phyloP scores from a whole-genome alignment of 495 filamentous ascomycete genomes.

The Tuber melanosporum region DNA sequence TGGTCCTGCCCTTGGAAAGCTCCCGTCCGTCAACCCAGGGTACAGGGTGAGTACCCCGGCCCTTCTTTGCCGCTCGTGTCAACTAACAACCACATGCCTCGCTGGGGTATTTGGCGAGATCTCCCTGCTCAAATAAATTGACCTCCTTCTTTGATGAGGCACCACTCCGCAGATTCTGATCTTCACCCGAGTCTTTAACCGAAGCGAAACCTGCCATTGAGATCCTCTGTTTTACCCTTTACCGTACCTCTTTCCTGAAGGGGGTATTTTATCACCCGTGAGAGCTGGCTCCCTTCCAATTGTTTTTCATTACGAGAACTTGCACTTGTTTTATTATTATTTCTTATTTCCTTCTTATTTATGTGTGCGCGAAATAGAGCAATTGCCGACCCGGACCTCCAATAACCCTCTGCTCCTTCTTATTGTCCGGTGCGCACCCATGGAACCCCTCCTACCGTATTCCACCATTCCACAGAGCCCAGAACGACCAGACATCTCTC shows the following conservation, averaged over 20 bases:
- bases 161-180: slow-evolving; percentile 24
- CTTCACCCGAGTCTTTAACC: slow-evolving; percentile 32
- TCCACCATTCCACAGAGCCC: not conserved
- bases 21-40: slow-evolving; percentile 2
- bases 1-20: not conserved
- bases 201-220: slow-evolving; percentile 10
- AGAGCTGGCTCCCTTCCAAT: not conserved
- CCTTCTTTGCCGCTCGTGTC: not conserved
- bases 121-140: slow-evolving; percentile 32
- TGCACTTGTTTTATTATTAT: slow-evolving; percentile 10
- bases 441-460: not conserved
- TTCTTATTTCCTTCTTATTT: slow-evolving; percentile 5
- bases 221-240: slow-evolving; percentile 3
- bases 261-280: not conserved
- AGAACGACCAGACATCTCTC: not conserved
- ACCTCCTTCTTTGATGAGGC: slow-evolving; percentile 20
- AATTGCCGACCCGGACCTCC: not conserved
- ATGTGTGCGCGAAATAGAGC: not conserved
- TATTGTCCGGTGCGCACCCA: not conserved
- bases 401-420: not conserved
- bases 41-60: not conserved
- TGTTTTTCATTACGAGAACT: not conserved
- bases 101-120: slow-evolving; percentile 22
- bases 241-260: not conserved
- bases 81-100: not conserved